Base-by-base conservation (phyloP, 1,139 yeast genomes). In the Hyphopichia pseudoburtonii region DNA sequence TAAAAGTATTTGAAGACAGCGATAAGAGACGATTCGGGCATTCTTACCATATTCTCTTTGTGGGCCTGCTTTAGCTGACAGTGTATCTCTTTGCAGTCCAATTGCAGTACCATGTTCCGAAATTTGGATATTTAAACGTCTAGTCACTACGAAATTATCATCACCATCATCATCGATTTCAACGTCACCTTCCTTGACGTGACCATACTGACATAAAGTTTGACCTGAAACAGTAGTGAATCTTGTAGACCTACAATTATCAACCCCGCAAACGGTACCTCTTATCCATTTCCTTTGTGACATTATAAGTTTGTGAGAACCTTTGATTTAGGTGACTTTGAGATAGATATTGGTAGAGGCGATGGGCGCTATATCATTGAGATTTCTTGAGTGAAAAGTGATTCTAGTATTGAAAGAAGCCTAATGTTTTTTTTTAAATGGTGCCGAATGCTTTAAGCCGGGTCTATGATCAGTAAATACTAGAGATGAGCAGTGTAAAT, bases 191-290 rank as follows among this genome's bases (percentile, higher is more conserved):
- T 84, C 92, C 60, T 78, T 77, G 15, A 89, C 88, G 62, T 92
- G 98, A 2, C 97, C 97, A 53, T 76, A 84, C 53, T 86, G 90
- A 56, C 98, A 92, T 17, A 88, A 82, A 40, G 81, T 74, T 38
- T 78, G 78, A 18, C 97, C 97, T 52, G 86, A 88, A 8, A 78
- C 66, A 25, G 76, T 62, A 36, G 84, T 72, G 78, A 87, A 92
- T 35, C 82, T 73, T 34, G 80, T 64, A 2, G 96, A 86, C 4
- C 85, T 78, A 62, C 98, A 92, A 66, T 92, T 90, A 46, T 85
- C 90, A 3, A 82, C 80, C 2, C 97, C 97, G 70, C 98, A 92
- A 10, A 82, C 63, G 5, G 87, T 84, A 2, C 97, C 97, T 48
- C 78, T 66, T 34, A 70, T 68, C 82, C 82, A 81, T 21, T 56